Conservation (phyloP, 2,329 filamentous ascomycete species). For the Neonectria coccinea region DNA sequence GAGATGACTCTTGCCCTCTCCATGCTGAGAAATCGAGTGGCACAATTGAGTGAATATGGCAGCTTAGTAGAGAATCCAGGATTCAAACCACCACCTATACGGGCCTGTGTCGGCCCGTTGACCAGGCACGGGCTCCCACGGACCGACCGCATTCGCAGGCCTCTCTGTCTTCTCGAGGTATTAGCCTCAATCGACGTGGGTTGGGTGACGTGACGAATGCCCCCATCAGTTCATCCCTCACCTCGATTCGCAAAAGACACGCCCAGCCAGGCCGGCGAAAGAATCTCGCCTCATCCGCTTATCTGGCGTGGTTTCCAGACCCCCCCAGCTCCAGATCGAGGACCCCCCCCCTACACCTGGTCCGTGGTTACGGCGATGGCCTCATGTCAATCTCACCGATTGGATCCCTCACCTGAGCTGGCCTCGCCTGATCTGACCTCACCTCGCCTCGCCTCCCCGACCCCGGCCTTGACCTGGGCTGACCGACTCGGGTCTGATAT, state of each 20-base stretch:
- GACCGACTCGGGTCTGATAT: conserved; percentile 37
- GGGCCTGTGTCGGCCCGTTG: conserved; percentile 41
- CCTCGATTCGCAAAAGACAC: conserved; percentile 10
- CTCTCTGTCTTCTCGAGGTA: not conserved
- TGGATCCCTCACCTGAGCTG: conserved; percentile 39
- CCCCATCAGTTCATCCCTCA: conserved; percentile 29
- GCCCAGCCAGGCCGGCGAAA: not conserved
- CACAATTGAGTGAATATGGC: not conserved
- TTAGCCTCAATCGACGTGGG: not conserved
- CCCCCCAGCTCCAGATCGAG: conserved; percentile 13
- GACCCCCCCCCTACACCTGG: not conserved
- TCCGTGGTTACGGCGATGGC: conserved; percentile 30
- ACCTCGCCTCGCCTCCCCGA: conserved; percentile 36
- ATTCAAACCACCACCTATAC: conserved; percentile 25
- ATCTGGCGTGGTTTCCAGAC: conserved; percentile 29
- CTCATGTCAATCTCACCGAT: conserved; percentile 44
- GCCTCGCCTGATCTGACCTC: conserved; percentile 37
- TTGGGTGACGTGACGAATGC: conserved; percentile 6
- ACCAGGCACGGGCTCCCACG: conserved; percentile 40
- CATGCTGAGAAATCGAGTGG: conserved; percentile 25
- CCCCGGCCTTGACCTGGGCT: conserved; percentile 25
- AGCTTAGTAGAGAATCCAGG: conserved; percentile 1
- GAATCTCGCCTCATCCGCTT: conserved; percentile 23
- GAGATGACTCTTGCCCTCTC: conserved; percentile 21
- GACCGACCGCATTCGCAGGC: conserved; percentile 42